phyloP scores from a whole-genome alignment of 768 basidiomycete genomes.

The Boletus fagicola region DNA sequence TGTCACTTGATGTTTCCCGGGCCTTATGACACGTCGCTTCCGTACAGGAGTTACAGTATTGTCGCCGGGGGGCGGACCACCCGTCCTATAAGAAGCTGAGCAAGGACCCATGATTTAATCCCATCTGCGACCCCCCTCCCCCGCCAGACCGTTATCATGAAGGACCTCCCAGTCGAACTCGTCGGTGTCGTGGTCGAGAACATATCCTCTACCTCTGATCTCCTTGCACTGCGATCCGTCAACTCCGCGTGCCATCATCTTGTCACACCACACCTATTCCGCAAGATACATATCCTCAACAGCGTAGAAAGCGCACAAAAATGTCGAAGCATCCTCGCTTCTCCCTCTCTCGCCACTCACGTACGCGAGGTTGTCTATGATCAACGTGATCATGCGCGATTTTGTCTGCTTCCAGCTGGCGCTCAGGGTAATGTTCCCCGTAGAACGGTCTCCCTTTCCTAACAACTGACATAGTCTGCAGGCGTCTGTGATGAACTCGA shows the following conservation, averaged over 20 bases:
- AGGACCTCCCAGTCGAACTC: slow-evolving; percentile 29
- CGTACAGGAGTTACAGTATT: background rate
- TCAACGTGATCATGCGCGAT: slow-evolving; percentile 24
- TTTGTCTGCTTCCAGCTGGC: slow-evolving; percentile 21
- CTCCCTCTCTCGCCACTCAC: slow-evolving; percentile 21
- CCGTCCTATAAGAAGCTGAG: slow-evolving; percentile 10
- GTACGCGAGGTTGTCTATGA: slow-evolving; percentile 33
- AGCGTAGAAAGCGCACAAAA: slow-evolving; percentile 30
- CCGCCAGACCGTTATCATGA: slow-evolving; percentile 11
- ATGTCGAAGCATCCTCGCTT: slow-evolving; percentile 21
- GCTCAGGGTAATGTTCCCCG: slow-evolving; percentile 10
- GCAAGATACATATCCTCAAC: slow-evolving; percentile 23
- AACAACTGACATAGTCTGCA: slow-evolving; percentile 2
- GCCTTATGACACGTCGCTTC: slow-evolving; percentile 2
- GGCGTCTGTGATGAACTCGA: slow-evolving; percentile 28
- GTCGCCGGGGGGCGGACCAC: background rate
- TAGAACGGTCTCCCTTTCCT: no score
- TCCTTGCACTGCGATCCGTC: slow-evolving; percentile 28
- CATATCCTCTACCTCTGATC: slow-evolving; percentile 25
- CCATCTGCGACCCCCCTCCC: background rate
- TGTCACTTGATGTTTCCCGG: background rate
- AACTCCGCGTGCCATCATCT: slow-evolving; percentile 28
- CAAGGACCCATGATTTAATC: no score
- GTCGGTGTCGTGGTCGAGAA: slow-evolving; percentile 25
- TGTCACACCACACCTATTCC: slow-evolving; percentile 27